Conservation (phyloP, 257 asterid species). For the Capsicum pubescens region DNA sequence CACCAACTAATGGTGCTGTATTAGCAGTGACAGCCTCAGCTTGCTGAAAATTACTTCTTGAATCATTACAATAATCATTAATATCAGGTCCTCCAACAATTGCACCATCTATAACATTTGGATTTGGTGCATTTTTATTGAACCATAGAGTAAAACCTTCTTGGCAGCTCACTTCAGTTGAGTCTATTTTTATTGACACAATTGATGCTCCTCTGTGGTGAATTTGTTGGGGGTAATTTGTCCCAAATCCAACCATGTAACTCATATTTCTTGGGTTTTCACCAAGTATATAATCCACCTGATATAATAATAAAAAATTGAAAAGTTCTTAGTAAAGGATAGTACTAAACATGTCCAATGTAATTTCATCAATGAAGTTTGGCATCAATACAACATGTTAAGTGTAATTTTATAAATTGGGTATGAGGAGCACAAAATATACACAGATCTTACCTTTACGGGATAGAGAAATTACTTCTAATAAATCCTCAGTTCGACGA, state of each 20-base stretch:
- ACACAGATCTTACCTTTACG: too few relatives aligned
- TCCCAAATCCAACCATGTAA: conserved; percentile 75
- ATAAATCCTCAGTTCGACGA: too few relatives aligned
- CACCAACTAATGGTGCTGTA: conserved; percentile 67
- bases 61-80: conserved; percentile 45
- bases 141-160: conserved; percentile 54
- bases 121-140: conserved; percentile 51
- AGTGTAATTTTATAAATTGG: too few relatives aligned
- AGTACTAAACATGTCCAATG: too few relatives aligned
- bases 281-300: conserved; percentile 72
- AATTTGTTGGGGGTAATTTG: conserved; percentile 50
- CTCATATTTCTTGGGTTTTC: conserved; percentile 54
- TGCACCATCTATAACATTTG: conserved; percentile 65
- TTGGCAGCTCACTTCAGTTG: conserved; percentile 45
- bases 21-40: conserved; percentile 60
- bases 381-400: too few relatives aligned
- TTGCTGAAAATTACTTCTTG: conserved; percentile 52
- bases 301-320: background rate
- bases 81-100: conserved; percentile 68
- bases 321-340: too few relatives aligned
- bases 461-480: too few relatives aligned
- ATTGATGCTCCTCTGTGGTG: conserved; percentile 79
- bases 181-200: conserved; percentile 47
- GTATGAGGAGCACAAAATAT: too few relatives aligned
- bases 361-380: too few relatives aligned